Evolutionary conservation across 129 eudicot genomes (phyloP), one percentile per base, ranked within the genome.

Genomic region (Flaveria sonorensis): DNA sequence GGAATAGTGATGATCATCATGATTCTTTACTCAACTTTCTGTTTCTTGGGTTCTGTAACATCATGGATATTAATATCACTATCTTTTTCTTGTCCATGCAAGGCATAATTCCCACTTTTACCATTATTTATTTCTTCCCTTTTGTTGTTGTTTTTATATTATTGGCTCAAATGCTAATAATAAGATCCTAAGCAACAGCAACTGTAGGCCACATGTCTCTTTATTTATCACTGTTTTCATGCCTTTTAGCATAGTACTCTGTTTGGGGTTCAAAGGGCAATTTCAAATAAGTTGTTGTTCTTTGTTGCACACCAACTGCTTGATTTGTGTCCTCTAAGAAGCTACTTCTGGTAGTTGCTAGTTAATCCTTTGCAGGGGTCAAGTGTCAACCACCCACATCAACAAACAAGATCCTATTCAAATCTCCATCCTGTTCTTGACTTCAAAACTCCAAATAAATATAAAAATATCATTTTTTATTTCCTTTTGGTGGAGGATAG

Each of bases 41-140:
- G 88, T 81, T 83, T 87, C 91, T 91, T 83, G 97, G 97, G 88
- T 79, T 86, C 81, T 86, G 91, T 56, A 71, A 71, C 68, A 82
- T 81, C 79, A 80, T 82, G 77, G 85, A 87, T 79, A 59, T 43
- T 73, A 42, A 75, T 73, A 84, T 60, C 42, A 75, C 75, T 8
- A 85, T 78, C 76, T 74, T 85, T 81, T 82, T 83, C 75, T 79
- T 76, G 76, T 71, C 83, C 92, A 85, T 81, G 90, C 84, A 88
- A 73, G 15, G 32, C 28, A 71, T 70, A 80, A 70, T 77, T 42
- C 75, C 81, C 73, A 81, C 72, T 84, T 77, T 82, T 66, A 76
- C 84, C 71, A 83, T 82, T 74, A 51, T 45, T 70, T 60, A 74
- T 81, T 53, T 52, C 68, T 70, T 76, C 53, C 40, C 40, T 36